phyloP scores from a whole-genome alignment of 1,284 basidiomycete species.

The Ceratobasidium sp. region DNA sequence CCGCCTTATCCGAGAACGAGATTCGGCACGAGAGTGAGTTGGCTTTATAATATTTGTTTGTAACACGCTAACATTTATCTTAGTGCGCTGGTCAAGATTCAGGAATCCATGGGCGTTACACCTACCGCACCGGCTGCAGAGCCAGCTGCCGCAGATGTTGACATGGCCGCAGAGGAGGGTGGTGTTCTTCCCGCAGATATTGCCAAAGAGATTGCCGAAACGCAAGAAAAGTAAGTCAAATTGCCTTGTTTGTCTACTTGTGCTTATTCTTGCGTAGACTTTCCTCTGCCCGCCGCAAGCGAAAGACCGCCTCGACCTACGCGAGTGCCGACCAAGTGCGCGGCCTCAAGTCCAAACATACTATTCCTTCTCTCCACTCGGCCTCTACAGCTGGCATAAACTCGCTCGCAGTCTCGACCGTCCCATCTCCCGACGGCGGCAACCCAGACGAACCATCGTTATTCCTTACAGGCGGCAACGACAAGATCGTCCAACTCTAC shows the following conservation, averaged over 20 bases:
- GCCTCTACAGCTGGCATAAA: constrained; percentile 93
- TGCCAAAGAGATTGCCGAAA: constrained; percentile 84
- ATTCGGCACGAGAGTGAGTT: constrained; percentile 95
- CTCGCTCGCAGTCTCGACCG: constrained; percentile 80
- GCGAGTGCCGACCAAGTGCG: constrained; percentile 80
- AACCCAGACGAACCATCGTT: constrained; percentile 69
- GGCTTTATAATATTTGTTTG: constrained; percentile 38
- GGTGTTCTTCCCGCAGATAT: constrained; percentile 79
- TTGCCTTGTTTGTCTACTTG: not conserved
- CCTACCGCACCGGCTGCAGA: constrained; percentile 60
- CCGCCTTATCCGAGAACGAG: constrained; percentile 92
- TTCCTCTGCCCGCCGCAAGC: constrained; percentile 92
- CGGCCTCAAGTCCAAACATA: constrained; percentile 79
- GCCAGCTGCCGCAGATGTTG: constrained; percentile 73
- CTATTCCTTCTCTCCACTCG: constrained; percentile 91
- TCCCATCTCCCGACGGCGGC: constrained; percentile 33
- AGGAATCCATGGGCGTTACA: constrained; percentile 86
- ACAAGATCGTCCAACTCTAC: constrained; percentile 96
- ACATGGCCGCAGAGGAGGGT: constrained; percentile 78
- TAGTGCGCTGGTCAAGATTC: constrained; percentile 91
- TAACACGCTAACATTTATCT: constrained; percentile 48
- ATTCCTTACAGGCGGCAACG: constrained; percentile 94
- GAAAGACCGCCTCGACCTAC: constrained; percentile 90
- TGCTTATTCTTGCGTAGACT: constrained; percentile 61
- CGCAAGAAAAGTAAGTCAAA: constrained; percentile 69